Percentiles rank a stretch among this genome's conserved stretches.
These are phyloP conservation scores for Meyerozyma smithsonii DNA, from an alignment of 1,139 yeast species.

Conservation along the genomic window DNA sequence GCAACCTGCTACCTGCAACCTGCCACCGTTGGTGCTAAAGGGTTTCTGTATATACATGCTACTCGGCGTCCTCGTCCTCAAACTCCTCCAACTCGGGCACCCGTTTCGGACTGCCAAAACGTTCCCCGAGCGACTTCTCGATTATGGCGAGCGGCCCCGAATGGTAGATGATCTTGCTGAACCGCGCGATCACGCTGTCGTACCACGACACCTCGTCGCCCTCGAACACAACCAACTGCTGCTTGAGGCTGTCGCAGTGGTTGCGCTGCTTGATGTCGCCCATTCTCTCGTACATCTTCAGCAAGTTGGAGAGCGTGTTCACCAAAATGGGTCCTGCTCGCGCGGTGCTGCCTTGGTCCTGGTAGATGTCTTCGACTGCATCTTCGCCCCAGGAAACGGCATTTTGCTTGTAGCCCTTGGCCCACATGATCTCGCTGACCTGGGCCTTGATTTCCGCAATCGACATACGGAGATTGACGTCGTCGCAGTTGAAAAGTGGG, in stretches of 20 bases:
- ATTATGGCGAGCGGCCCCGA: conserved; percentile 42
- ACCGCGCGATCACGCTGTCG: conserved; percentile 28
- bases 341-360: conserved; percentile 24
- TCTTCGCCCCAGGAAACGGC: conserved; percentile 66
- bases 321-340: conserved; percentile 28
- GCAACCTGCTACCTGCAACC: background rate
- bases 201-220: conserved; percentile 28
- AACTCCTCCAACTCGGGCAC: conserved; percentile 38
- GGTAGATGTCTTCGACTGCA: conserved; percentile 35
- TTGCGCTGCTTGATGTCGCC: conserved; percentile 24
- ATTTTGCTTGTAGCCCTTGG: conserved; percentile 43
- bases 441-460: conserved; percentile 48
- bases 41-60: conserved; percentile 6
- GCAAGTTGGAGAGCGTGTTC: conserved; percentile 28
- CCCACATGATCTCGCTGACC: conserved; percentile 65
- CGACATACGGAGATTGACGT: conserved; percentile 24
- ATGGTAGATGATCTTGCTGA: conserved; percentile 36
- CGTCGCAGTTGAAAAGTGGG: conserved; percentile 36
- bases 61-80: conserved; percentile 40
- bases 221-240: conserved; percentile 17
- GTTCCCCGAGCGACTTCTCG: conserved; percentile 36
- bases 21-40: background rate
- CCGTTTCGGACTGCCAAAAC: conserved; percentile 33
- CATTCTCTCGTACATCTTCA: conserved; percentile 31
- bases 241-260: conserved; percentile 17